A percentile compares a stretch with the other conserved stretches of the same genome.
These are phyloP conservation scores for Colletotrichum spinosum DNA, from an alignment of 2,329 filamentous ascomycete genomes.

Conservation along the genomic window DNA sequence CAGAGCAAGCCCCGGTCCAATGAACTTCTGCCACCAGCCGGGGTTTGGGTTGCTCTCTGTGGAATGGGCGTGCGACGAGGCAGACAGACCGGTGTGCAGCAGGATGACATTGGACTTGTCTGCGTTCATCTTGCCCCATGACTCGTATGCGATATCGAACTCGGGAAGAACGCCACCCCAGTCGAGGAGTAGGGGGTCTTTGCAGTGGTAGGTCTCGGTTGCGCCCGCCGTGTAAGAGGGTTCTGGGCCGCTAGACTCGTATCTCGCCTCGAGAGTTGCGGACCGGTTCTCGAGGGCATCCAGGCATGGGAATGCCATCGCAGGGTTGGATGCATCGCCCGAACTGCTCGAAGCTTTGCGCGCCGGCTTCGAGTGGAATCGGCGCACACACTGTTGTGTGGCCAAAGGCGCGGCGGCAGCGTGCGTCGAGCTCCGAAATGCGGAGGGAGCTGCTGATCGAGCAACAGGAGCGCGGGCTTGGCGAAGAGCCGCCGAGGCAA, in stretches of 20 bases:
- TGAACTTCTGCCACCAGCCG: constrained; percentile 99
- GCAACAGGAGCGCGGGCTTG: constrained; percentile 22
- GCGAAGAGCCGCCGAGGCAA: constrained; percentile 37
- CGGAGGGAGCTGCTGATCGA: constrained; percentile 21
- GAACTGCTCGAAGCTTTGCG: constrained; percentile 39
- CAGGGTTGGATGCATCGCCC: constrained; percentile 76
- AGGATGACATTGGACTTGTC: constrained; percentile 91
- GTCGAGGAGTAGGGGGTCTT: constrained; percentile 83
- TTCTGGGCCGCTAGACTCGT: constrained; percentile 83
- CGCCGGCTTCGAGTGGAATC: constrained; percentile 35
- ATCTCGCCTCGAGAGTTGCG: constrained; percentile 75
- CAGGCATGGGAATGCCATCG: constrained; percentile 90
- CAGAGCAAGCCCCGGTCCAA: constrained; percentile 85
- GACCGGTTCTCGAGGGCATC: constrained; percentile 86
- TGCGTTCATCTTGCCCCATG: constrained; percentile 85
- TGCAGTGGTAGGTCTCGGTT: constrained; percentile 81
- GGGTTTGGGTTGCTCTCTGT: constrained; percentile 87
- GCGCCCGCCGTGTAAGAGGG: constrained; percentile 92
- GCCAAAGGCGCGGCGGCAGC: constrained; percentile 7
- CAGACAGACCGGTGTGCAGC: constrained; percentile 92
- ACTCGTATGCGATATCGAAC: constrained; percentile 92
- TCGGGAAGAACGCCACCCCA: constrained; percentile 94
- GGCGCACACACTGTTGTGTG: constrained; percentile 23
- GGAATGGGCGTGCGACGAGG: constrained; percentile 96
- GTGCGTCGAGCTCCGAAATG: constrained; percentile 12